Percentiles rank a stretch among this genome's conserved stretches.
These are phyloP conservation scores for Gossypium mustelinum DNA, from an alignment of 345 rosid genomes.

Conservation along the genomic window DNA sequence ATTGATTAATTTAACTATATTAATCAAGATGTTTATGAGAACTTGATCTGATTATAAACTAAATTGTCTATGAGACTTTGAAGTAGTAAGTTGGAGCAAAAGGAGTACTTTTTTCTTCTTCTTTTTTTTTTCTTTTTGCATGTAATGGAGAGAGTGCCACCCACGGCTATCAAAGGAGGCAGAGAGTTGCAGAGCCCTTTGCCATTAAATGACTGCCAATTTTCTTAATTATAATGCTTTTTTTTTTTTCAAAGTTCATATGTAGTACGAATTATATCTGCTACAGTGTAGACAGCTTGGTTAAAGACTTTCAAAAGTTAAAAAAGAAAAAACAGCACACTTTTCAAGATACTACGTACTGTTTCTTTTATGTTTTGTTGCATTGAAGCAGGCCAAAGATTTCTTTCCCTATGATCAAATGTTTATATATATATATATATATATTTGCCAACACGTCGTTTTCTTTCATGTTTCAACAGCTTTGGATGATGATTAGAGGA, in stretches of 20 bases:
- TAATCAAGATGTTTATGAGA: neutral
- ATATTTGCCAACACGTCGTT: too few species aligned
- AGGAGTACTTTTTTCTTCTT: neutral
- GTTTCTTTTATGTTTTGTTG: neutral
- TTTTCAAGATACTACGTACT: constrained; percentile 14
- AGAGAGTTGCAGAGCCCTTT: neutral
- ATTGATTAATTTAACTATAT: too few species aligned
- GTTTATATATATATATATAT: neutral
- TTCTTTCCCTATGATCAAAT: neutral
- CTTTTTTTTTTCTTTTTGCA: neutral
- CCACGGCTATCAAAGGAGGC: constrained; percentile 21
- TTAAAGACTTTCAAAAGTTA: neutral
- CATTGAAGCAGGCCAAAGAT: neutral
- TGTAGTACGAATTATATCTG: neutral
- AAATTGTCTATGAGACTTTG: neutral
- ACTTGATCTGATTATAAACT: neutral
- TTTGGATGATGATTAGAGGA: too few species aligned
- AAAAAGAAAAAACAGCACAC: neutral
- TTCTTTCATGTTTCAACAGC: too few species aligned
- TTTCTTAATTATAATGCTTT: neutral
- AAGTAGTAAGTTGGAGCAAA: neutral
- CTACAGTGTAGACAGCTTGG: constrained; percentile 1
- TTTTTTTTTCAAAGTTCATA: neutral
- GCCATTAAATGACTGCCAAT: neutral
- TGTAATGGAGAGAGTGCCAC: constrained; percentile 11